Evolutionary conservation across 345 rosid genomes (phyloP).

Genomic region (Aethionema arabicum): DNA sequence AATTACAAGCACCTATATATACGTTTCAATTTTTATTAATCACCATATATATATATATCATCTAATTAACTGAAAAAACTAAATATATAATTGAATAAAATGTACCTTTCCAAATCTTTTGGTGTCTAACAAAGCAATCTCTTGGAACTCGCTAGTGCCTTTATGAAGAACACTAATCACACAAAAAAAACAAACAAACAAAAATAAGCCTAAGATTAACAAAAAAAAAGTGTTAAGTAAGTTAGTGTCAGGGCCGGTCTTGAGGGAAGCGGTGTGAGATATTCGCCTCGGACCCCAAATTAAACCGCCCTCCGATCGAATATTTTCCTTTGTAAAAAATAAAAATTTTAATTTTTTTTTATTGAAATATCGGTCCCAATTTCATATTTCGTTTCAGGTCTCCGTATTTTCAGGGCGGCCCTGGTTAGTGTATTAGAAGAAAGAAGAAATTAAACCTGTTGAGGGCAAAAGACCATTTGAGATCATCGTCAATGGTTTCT

Average conservation of each 20-base stretch:
- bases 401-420: no score
- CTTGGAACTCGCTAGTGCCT: constrained; percentile 79
- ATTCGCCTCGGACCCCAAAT: no score
- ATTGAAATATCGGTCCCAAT: no score
- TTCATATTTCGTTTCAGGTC: no score
- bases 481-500: constrained; percentile 78
- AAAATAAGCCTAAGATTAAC: no score
- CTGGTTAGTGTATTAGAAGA: not conserved
- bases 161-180: constrained; percentile 63
- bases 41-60: constrained; percentile 15
- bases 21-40: constrained; percentile 13
- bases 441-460: constrained; percentile 57
- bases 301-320: no score
- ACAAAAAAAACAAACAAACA: not conserved
- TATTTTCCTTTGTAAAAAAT: no score
- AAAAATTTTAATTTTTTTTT: no score
- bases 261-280: no score
- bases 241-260: no score
- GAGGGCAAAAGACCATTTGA: constrained; percentile 91
- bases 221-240: not conserved
- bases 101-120: constrained; percentile 84
- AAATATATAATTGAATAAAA: not conserved
- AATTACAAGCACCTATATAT: constrained; percentile 80
- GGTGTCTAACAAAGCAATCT: constrained; percentile 82
- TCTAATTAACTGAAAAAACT: not conserved